A percentile compares a stretch with the other conserved stretches of the same genome.
These are phyloP conservation scores for Botrytis sinoallii DNA, from an alignment of 2,329 filamentous ascomycete species.

Conservation along the genomic window DNA sequence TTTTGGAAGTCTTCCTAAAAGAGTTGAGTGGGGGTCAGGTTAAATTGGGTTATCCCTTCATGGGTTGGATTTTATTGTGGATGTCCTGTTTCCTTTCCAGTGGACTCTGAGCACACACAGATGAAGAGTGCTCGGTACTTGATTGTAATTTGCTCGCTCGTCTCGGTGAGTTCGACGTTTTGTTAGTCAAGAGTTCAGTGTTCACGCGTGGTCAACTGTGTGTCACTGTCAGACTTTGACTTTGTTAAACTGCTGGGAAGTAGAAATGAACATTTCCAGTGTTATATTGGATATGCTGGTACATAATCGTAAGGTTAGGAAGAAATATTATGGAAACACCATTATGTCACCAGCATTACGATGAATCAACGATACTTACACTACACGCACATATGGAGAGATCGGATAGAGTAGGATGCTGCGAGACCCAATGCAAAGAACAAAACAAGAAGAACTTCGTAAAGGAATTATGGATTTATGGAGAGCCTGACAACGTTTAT, in stretches of 20 bases:
- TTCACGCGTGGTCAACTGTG: constrained; percentile 6
- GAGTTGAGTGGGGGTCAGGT: not conserved
- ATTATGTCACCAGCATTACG: constrained; percentile 8
- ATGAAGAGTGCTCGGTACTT: not conserved
- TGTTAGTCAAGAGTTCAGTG: constrained; percentile 3
- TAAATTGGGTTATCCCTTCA: constrained; percentile 11
- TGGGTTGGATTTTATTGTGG: not conserved
- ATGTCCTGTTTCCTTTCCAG: not conserved
- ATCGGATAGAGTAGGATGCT: not conserved
- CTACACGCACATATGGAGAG: not conserved
- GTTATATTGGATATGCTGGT: not conserved
- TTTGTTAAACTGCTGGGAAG: not conserved
- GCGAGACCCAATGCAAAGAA: not conserved
- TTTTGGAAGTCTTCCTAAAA: constrained; percentile 1
- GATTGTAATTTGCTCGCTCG: constrained; percentile 4
- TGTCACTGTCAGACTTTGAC: constrained; percentile 5
- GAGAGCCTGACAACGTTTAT: constrained; percentile 7
- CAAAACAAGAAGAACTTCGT: not conserved
- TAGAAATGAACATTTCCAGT: not conserved
- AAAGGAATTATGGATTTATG: not conserved
- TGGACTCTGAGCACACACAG: not conserved
- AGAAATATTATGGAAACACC: not conserved
- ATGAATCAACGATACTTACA: constrained; percentile 1
- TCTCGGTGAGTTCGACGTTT: not conserved
- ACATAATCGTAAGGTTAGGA: not conserved